Evolutionary conservation across 805 yeast species (phyloP), one percentile per base, ranked within the genome.

Genomic region (Lipomyces japonicus): DNA sequence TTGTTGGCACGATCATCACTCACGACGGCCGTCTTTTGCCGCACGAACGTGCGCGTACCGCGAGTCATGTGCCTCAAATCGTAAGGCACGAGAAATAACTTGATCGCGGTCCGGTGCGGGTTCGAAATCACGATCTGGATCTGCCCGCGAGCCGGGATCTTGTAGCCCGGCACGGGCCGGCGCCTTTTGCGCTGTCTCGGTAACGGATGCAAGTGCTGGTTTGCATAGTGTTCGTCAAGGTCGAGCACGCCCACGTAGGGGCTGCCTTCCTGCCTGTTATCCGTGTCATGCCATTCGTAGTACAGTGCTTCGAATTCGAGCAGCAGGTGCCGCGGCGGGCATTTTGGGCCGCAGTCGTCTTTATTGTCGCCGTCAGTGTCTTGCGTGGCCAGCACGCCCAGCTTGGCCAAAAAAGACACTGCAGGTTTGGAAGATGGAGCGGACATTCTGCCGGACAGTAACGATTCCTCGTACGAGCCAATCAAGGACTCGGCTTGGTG

Each of bases 381-480:
- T 38, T 60, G 61, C 9, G 39, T 55, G 1, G 66, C 67, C 14
- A 64, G 50, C n/a, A 63, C 68, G 16, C 68, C 66, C 5, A 66
- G 52, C 9, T 54, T 44, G 12, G 63, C 61, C 22, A 48, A 59
- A 16, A 60, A 61, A 9, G 50, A 42, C 14, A 62, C 65, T 0
- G 55, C 55, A 12, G 62, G 63, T 1, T 46, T 39, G 7, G 65
- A 61, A 2, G 65, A 57, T 19, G 58, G 65, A 2, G 62, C 61
- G 22, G 63, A 60, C 44, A 68, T 67, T 2, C 62, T 70, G 21
- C 58, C 63, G 1, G 61, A 60, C 10, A 66, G 48, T 41, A 66
- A 49, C 12, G 66, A 59, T 53, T 66, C 70, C 39, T 66, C 70
- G 43, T 65, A 66, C 6, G 69, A 65, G 14, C 70, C 70, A 18